Conservation (phyloP, 345 rosid genomes). For the Erucastrum elatum region DNA sequence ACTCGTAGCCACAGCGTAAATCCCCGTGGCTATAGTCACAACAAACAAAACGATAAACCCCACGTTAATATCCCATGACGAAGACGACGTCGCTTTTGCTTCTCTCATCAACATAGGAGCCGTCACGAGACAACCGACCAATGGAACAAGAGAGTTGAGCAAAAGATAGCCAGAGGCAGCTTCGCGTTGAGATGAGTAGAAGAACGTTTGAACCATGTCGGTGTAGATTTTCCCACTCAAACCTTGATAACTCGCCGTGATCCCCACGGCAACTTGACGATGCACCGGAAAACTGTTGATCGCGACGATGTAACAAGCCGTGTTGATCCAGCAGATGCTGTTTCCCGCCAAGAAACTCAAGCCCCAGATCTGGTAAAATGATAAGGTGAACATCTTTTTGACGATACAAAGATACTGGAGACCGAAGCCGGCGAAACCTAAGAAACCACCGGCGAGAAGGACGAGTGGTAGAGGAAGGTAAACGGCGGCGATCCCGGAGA, state of each 20-base stretch:
- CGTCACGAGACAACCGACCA: conserved; percentile 41
- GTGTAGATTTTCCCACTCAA: conserved; percentile 54
- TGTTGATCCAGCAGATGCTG: conserved; percentile 96
- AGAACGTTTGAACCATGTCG: background rate
- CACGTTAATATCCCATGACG: conserved; percentile 10
- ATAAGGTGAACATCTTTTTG: conserved; percentile 42
- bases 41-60: conserved; percentile 51
- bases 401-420: conserved; percentile 67
- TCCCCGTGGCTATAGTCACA: conserved; percentile 64
- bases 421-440: conserved; percentile 77
- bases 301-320: conserved; percentile 61
- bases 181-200: background rate
- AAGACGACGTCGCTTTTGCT: background rate
- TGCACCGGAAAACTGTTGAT: conserved; percentile 55
- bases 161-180: background rate
- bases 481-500: conserved; percentile 74
- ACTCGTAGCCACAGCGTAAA: conserved; percentile 63
- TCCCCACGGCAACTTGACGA: conserved; percentile 66
- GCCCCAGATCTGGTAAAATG: conserved; percentile 55
- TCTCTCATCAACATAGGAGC: conserved; percentile 46
- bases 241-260: conserved; percentile 74
- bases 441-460: conserved; percentile 62
- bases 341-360: conserved; percentile 81
- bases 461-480: conserved; percentile 73
- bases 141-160: conserved; percentile 40